Evolutionary conservation across 768 basidiomycete species (phyloP).

Genomic region (Tephrocybe sp.): DNA sequence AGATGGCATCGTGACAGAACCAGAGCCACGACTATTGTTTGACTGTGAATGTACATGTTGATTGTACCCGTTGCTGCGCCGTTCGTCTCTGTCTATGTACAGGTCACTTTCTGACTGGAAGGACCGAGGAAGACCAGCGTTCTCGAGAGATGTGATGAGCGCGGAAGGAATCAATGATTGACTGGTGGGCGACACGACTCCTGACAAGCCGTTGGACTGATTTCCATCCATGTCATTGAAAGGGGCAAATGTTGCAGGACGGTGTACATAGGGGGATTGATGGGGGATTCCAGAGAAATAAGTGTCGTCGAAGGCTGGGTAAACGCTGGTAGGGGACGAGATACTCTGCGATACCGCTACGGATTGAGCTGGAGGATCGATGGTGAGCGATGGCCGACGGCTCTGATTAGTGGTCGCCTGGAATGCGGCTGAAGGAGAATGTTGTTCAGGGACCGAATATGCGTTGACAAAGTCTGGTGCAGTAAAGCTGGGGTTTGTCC

Average conservation of each 20-base stretch:
- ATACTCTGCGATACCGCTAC: constrained; percentile 29
- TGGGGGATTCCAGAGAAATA: constrained; percentile 29
- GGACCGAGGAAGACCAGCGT: constrained; percentile 36
- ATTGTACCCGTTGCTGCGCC: constrained; percentile 32
- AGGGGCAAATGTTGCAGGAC: constrained; percentile 44
- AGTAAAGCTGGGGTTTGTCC: constrained; percentile 10
- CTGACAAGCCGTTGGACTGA: constrained; percentile 18
- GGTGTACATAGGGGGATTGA: constrained; percentile 10
- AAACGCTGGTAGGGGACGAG: constrained; percentile 28
- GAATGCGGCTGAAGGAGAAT: constrained; percentile 5
- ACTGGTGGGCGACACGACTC: constrained; percentile 39
- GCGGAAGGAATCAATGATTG: constrained; percentile 56
- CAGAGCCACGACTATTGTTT: constrained; percentile 10
- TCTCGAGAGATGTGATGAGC: constrained; percentile 55
- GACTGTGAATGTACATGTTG: constrained; percentile 10
- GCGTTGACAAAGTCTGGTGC: constrained; percentile 14
- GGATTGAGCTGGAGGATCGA: constrained; percentile 21
- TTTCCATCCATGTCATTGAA: constrained; percentile 45
- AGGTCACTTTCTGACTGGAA: constrained; percentile 56
- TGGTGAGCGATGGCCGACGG: constrained; percentile 15
- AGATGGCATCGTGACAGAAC: constrained; percentile 26
- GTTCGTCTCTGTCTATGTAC: constrained; percentile 47
- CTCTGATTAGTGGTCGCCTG: constrained; percentile 9
- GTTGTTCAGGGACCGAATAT: constrained; percentile 16
- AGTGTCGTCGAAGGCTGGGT: constrained; percentile 42